Conservation (phyloP, 2,329 filamentous ascomycete genomes). For the Alternaria triticimaculans region DNA sequence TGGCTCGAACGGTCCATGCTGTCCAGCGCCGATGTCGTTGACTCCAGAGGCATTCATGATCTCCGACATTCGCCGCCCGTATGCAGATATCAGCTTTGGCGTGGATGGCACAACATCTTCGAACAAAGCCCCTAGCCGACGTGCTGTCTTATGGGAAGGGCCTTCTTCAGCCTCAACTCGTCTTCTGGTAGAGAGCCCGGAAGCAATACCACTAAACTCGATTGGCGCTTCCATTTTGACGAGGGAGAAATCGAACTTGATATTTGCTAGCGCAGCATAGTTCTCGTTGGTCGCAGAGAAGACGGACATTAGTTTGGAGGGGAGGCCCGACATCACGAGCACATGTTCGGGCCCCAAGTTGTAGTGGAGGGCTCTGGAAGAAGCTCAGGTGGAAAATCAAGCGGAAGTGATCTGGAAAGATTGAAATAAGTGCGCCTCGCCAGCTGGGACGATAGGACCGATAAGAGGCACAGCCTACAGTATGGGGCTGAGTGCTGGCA, state of each 20-base stretch:
- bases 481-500: not conserved
- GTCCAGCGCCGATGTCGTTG: not conserved
- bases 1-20: conserved; percentile 18
- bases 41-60: conserved; percentile 5
- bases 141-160: conserved; percentile 45
- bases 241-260: conserved; percentile 56
- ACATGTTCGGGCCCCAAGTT: not conserved
- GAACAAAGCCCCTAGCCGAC: conserved; percentile 52
- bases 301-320: not conserved
- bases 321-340: not conserved
- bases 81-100: conserved; percentile 45
- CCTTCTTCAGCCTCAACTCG: conserved; percentile 50
- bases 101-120: conserved; percentile 39
- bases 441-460: not conserved
- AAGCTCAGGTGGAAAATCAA: not conserved
- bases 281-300: conserved; percentile 18
- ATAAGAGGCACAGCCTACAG: not conserved
- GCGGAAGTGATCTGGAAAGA: not conserved
- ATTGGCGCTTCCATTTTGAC: conserved; percentile 51
- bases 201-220: conserved; percentile 46
- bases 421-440: not conserved
- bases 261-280: conserved; percentile 18
- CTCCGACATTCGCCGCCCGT: conserved; percentile 41
- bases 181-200: conserved; percentile 37
- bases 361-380: no score